Percentiles rank a stretch among this genome's conserved stretches.
phyloP scores from a whole-genome alignment of 371 early-diverging fungal species.

The Caulochytrium protostelioides region DNA sequence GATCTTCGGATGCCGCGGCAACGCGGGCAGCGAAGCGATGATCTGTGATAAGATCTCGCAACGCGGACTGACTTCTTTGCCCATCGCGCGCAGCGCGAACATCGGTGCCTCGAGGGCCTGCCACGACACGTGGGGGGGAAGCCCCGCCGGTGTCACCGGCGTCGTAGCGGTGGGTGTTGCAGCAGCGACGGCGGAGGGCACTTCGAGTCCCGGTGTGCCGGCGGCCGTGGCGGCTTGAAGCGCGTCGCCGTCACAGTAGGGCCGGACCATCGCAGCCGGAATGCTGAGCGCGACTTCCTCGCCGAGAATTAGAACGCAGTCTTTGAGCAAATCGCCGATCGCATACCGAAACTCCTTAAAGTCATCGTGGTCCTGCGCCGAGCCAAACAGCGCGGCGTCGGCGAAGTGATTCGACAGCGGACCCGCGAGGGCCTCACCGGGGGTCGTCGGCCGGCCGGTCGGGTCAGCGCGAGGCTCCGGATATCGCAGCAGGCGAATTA shows the following conservation, averaged over 20 bases:
- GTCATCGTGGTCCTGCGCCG: conserved; percentile 70
- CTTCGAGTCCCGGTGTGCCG: no score
- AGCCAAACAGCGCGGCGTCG: conserved; percentile 37
- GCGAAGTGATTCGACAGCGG: no score
- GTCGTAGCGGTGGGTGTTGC: no score
- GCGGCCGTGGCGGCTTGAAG: no score
- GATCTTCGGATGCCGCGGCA: conserved; percentile 75
- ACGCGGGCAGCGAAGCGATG: conserved; percentile 57
- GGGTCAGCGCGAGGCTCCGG: no score
- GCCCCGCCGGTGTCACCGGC: conserved; percentile 4
- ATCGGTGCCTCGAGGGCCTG: conserved; percentile 83
- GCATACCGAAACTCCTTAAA: conserved; percentile 83
- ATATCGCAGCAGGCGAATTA: conserved; percentile 57
- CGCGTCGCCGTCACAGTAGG: no score
- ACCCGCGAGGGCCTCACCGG: no score
- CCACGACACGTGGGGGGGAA: conserved; percentile 36
- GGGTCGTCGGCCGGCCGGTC: no score
- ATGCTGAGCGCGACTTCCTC: conserved; percentile 37
- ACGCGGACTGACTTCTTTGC: conserved; percentile 52
- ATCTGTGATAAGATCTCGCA: conserved; percentile 58
- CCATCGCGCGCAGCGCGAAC: conserved; percentile 80
- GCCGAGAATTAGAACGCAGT: conserved; percentile 64
- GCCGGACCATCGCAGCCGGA: conserved; percentile 3
- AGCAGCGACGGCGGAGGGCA: no score
- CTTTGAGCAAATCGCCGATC: conserved; percentile 92